Percentiles rank a stretch among this genome's conserved stretches.
phyloP scores from a whole-genome alignment of 1,284 basidiomycete species.

The Boletellus deceptivus region DNA sequence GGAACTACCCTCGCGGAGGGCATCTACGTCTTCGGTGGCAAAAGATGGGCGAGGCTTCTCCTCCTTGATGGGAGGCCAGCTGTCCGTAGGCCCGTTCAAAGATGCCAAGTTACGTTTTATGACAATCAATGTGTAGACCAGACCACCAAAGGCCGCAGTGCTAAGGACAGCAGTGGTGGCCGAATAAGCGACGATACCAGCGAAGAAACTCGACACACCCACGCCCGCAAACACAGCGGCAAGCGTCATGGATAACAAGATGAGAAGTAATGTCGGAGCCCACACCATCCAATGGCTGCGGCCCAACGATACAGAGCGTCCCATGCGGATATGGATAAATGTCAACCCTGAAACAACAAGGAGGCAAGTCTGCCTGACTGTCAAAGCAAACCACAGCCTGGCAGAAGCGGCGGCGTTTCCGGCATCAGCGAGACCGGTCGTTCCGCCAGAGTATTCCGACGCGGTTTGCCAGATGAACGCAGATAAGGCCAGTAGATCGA shows the following conservation, averaged over 20 bases:
- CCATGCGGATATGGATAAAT: constrained; percentile 66
- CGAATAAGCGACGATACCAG: constrained; percentile 59
- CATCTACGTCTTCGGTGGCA: constrained; percentile 65
- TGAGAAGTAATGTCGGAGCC: constrained; percentile 56
- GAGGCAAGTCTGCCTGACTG: constrained; percentile 62
- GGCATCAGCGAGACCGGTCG: constrained; percentile 42
- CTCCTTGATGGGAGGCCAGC: constrained; percentile 54
- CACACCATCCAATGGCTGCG: constrained; percentile 66
- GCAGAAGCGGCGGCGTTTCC: constrained; percentile 50
- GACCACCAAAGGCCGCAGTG: constrained; percentile 50
- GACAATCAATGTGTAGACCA: constrained; percentile 56
- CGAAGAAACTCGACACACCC: constrained; percentile 52
- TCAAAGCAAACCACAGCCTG: constrained; percentile 62
- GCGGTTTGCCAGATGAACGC: constrained; percentile 66
- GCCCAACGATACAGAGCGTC: constrained; percentile 65
- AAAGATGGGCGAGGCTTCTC: constrained; percentile 59
- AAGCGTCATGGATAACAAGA: constrained; percentile 53
- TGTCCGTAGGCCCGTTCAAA: constrained; percentile 47
- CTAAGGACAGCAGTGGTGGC: constrained; percentile 50
- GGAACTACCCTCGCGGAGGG: constrained; percentile 64
- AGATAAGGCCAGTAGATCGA: constrained; percentile 58
- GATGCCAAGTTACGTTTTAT: constrained; percentile 62
- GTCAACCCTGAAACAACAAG: constrained; percentile 56
- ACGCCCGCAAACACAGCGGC: constrained; percentile 58
- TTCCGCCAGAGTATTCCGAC: constrained; percentile 47